phyloP scores from a whole-genome alignment of 768 basidiomycete species.

The Harrya chromipes region DNA sequence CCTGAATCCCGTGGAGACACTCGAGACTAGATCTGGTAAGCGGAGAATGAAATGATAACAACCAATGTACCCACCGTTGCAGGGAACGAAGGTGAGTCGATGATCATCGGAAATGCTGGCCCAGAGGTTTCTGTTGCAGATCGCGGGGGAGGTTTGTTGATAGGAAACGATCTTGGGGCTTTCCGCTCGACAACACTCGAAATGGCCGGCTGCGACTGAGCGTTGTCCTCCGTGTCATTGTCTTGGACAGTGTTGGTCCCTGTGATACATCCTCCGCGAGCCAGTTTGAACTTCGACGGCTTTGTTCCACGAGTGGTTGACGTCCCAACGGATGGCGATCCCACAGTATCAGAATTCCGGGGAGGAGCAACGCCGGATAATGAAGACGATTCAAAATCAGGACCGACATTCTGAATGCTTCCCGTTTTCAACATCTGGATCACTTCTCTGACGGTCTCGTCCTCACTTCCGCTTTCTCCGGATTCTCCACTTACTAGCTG shows the following conservation, averaged over 20 bases:
- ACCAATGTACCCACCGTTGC: neutral
- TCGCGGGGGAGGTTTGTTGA: slow-evolving; percentile 15
- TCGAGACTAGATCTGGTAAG: neutral
- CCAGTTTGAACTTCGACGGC: slow-evolving; percentile 48
- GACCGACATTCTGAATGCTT: slow-evolving; percentile 52
- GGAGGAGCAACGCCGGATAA: neutral
- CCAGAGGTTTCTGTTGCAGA: neutral
- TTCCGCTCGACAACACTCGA: slow-evolving; percentile 27
- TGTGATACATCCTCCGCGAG: slow-evolving; percentile 1
- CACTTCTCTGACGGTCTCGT: slow-evolving; percentile 46
- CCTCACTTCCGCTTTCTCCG: slow-evolving; percentile 55
- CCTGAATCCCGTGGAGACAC: neutral
- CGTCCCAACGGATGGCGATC: neutral
- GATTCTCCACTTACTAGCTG: slow-evolving; percentile 49
- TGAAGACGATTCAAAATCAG: slow-evolving; percentile 31
- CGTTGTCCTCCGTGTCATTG: slow-evolving; percentile 30
- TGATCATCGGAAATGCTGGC: slow-evolving; percentile 7
- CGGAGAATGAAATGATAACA: no score
- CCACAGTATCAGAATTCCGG: neutral
- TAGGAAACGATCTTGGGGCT: slow-evolving; percentile 3
- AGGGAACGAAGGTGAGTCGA: slow-evolving; percentile 22
- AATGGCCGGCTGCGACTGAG: slow-evolving; percentile 33
- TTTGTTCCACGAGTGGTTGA: slow-evolving; percentile 29
- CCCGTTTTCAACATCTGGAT: slow-evolving; percentile 50
- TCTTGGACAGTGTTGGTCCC: slow-evolving; percentile 16